Conservation (phyloP, 2,329 filamentous ascomycete genomes). For the Xylaria sp. region DNA sequence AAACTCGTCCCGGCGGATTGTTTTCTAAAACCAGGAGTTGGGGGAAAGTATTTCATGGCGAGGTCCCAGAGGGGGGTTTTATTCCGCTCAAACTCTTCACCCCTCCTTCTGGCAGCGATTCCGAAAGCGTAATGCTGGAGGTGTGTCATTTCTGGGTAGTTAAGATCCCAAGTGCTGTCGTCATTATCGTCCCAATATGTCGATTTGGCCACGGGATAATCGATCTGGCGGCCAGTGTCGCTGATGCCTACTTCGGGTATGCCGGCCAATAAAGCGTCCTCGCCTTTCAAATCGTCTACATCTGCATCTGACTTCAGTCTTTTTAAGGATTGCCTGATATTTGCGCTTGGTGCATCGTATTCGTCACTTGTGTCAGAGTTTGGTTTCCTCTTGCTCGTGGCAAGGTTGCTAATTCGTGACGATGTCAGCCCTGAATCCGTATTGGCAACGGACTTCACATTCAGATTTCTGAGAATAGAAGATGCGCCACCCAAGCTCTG, state of each 20-base stretch:
- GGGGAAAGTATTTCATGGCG: conserved; percentile 69
- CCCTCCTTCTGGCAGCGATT: conserved; percentile 60
- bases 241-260: conserved; percentile 62
- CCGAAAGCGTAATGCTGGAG: conserved; percentile 67
- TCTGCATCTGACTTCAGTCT: conserved; percentile 64
- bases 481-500: conserved; percentile 66
- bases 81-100: conserved; percentile 65
- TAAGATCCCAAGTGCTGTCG: conserved; percentile 66
- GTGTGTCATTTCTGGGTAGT: conserved; percentile 73
- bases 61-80: conserved; percentile 65
- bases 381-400: conserved; percentile 67
- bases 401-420: conserved; percentile 51
- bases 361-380: conserved; percentile 64
- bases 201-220: conserved; percentile 65
- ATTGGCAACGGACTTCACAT: conserved; percentile 55
- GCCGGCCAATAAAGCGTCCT: conserved; percentile 60
- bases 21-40: conserved; percentile 49
- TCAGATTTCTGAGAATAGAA: conserved; percentile 57
- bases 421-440: conserved; percentile 41
- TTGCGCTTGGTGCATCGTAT: conserved; percentile 51
- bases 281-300: conserved; percentile 55
- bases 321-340: conserved; percentile 64
- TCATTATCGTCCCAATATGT: conserved; percentile 68
- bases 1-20: conserved; percentile 32
- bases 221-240: conserved; percentile 67